phyloP scores from a whole-genome alignment of 2,329 filamentous ascomycete genomes.

The Paecilomyces fulvus region DNA sequence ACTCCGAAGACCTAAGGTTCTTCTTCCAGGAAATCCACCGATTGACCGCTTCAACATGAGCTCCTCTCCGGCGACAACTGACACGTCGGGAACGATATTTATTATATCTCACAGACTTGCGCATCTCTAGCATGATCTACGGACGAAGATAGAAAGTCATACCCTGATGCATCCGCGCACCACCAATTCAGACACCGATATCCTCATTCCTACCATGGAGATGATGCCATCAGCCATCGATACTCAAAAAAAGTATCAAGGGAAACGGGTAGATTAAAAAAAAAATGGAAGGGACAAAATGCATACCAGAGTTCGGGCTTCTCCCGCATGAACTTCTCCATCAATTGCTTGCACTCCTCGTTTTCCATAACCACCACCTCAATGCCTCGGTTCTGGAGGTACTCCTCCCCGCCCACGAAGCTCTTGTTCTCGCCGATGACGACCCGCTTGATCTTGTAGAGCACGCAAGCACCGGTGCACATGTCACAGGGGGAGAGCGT shows the following conservation, averaged over 20 bases:
- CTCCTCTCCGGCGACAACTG: neutral
- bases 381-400: slow-evolving; percentile 58
- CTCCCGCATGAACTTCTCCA: slow-evolving; percentile 64
- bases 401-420: slow-evolving; percentile 64
- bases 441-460: slow-evolving; percentile 66
- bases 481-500: slow-evolving; percentile 73
- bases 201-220: slow-evolving; percentile 47
- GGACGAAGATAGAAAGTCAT: slow-evolving; percentile 1
- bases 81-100: neutral
- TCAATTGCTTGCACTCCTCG: slow-evolving; percentile 56
- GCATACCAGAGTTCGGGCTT: slow-evolving; percentile 63
- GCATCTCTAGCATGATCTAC: neutral
- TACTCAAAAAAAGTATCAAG: slow-evolving; percentile 1
- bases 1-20: slow-evolving; percentile 86
- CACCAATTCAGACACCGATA: slow-evolving; percentile 40
- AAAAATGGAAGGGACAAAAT: slow-evolving; percentile 6
- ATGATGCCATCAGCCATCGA: slow-evolving; percentile 8
- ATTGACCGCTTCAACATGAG: slow-evolving; percentile 20
- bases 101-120: neutral
- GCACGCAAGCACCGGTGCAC: slow-evolving; percentile 69
- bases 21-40: slow-evolving; percentile 90
- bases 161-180: neutral
- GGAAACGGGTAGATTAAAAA: slow-evolving; percentile 3
- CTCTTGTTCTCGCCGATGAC: slow-evolving; percentile 72
- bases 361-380: slow-evolving; percentile 65